Evolutionary conservation across 2,329 filamentous ascomycete species (phyloP).

Genomic region (Cercospora nicotianae): DNA sequence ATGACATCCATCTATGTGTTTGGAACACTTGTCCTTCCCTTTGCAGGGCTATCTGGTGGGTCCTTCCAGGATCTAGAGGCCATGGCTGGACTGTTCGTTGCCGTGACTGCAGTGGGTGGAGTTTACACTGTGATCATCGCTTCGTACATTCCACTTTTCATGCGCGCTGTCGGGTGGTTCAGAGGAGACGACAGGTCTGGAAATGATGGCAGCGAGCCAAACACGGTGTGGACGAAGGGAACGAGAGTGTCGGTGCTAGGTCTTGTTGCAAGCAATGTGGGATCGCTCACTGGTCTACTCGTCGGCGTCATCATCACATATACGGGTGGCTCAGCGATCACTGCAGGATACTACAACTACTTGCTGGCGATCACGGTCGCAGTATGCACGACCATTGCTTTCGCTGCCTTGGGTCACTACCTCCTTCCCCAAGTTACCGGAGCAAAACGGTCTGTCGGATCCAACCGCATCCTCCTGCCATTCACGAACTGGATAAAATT

Average conservation of each 20-base stretch:
- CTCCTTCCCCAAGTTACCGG: background rate
- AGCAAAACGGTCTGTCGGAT: background rate
- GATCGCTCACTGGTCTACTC: background rate
- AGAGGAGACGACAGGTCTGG: too few relatives aligned
- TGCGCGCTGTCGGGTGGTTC: too few relatives aligned
- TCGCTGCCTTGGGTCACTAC: background rate
- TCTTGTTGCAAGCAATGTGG: too few relatives aligned
- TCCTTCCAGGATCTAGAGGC: background rate
- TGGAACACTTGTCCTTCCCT: conserved; percentile 1
- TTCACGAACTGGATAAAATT: conserved; percentile 45
- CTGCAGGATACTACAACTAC: background rate
- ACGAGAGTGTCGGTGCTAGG: too few relatives aligned
- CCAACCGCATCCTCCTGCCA: conserved; percentile 26
- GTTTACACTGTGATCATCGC: background rate
- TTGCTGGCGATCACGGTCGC: background rate
- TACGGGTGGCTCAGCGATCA: background rate
- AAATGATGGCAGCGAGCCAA: too few relatives aligned
- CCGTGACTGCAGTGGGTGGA: background rate
- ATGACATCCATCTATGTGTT: background rate
- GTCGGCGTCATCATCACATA: conserved; percentile 1
- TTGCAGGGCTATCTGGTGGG: background rate
- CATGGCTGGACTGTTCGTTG: background rate
- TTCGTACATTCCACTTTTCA: too few relatives aligned
- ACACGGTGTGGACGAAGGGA: too few relatives aligned
- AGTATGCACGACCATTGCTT: background rate